These are phyloP conservation scores for Jacaranda copaia DNA, from an alignment of 257 asterid species.

Conservation along the genomic window DNA sequence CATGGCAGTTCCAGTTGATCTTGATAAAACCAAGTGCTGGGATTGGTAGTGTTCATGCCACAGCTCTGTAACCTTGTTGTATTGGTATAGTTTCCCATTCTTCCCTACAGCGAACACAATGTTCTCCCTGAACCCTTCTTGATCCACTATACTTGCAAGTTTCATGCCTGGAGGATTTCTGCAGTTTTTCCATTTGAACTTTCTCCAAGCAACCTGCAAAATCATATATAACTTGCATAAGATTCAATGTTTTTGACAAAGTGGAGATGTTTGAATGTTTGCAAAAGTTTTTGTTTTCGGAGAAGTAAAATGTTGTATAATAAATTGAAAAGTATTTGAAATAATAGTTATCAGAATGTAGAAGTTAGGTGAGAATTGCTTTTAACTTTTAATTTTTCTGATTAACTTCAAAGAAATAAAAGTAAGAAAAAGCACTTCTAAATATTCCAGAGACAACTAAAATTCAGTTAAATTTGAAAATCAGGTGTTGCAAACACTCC, in stretches of 20 bases:
- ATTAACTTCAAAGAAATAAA: too few relatives aligned
- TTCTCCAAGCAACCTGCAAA: conserved; percentile 73
- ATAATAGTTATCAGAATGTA: too few relatives aligned
- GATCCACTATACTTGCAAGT: conserved; percentile 77
- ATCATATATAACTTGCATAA: background rate
- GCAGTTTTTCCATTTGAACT: conserved; percentile 96
- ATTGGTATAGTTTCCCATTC: conserved; percentile 77
- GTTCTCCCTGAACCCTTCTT: conserved; percentile 77
- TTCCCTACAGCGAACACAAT: conserved; percentile 69
- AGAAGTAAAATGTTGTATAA: background rate
- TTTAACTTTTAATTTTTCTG: too few relatives aligned
- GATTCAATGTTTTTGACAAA: too few relatives aligned
- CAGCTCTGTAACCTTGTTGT: conserved; percentile 74
- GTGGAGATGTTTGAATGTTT: too few relatives aligned
- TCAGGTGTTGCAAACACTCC: too few relatives aligned
- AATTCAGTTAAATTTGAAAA: too few relatives aligned
- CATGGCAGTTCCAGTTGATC: conserved; percentile 72
- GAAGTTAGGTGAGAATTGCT: too few relatives aligned
- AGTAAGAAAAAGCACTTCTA: too few relatives aligned
- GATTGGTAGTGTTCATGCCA: conserved; percentile 94
- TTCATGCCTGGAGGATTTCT: conserved; percentile 59
- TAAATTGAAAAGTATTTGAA: too few relatives aligned
- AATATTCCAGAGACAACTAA: too few relatives aligned
- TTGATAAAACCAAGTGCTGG: conserved; percentile 73
- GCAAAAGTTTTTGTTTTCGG: too few relatives aligned